phyloP scores from a whole-genome alignment of 164 flowering plant genomes.

The Magnolia sinica region DNA sequence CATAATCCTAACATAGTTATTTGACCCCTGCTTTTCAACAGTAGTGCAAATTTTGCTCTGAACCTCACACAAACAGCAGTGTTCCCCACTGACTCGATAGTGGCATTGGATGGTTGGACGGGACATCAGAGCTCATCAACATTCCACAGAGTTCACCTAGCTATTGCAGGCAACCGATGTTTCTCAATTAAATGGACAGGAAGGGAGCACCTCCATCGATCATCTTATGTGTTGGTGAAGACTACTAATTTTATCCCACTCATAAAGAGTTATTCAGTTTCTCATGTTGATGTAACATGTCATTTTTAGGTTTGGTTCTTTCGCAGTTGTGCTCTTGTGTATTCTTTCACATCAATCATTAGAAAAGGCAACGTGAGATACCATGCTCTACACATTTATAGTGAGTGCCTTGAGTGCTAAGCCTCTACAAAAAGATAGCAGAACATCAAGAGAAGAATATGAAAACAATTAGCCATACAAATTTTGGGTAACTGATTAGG shows the following conservation, averaged over 20 bases:
- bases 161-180: not conserved
- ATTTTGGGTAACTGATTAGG: not conserved
- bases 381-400: too few relatives aligned
- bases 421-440: not conserved
- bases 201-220: not conserved
- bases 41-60: not conserved
- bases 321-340: too few relatives aligned
- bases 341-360: too few relatives aligned
- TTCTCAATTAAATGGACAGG: not conserved
- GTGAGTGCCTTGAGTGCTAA: too few relatives aligned
- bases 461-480: not conserved
- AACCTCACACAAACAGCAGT: not conserved
- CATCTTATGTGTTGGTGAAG: too few relatives aligned
- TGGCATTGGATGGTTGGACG: not conserved
- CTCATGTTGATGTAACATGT: too few relatives aligned
- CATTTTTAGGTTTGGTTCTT: too few relatives aligned
- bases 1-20: not conserved
- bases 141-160: not conserved
- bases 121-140: not conserved
- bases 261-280: too few relatives aligned
- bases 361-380: too few relatives aligned
- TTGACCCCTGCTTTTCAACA: not conserved
- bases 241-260: too few relatives aligned
- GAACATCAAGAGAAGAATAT: not conserved
- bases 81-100: not conserved